Base-by-base conservation (phyloP, 176 grass and related monocot species). In the Rhynchospora pubera region DNA sequence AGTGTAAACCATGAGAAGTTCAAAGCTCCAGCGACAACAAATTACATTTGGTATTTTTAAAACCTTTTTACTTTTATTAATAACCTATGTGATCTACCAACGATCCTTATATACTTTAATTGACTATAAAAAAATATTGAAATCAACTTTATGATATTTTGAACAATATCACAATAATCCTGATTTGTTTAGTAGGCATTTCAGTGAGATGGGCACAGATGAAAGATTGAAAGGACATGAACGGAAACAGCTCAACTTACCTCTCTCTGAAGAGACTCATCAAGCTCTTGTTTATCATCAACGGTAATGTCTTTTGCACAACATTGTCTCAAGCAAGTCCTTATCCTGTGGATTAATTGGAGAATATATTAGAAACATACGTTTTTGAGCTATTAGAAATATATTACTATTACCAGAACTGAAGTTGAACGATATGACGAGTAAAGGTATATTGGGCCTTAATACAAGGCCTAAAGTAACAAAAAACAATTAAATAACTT, bases 181-280 rank as follows among this genome's bases (percentile, higher is more conserved):
- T 51, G 4, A 73, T 50, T 13, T 74, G 69, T 74, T 74, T 19
- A 74, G 10, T 14, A 14, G 69, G 65, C 19, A 74, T 21, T 51
- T 5, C 4, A 74, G 51, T 51, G 19, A 51, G 48, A 30, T 5
- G 16, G 2, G 48, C 48, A 76, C 52, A 50, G 4, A 28, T 76
- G 72, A 76, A 75, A 52, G 11, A 26, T 53, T 53, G 4, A 14
- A 28, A 32, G 44, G 15, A 60, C 56, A 60, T 28, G 57, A 83
- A 48, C 18, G 1, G 15, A 46, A 86, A 87, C 24, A 55, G 58
- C 53, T 26, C 43, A 72, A 53, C 42, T 85, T 91, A 91, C 96
- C 96, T 99, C 96, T 80, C 96, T 95, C 89, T 95, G 96, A 79
- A 99, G 93, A 87, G 91, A 85, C 85, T 99, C 96, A 81, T 95